Conservation (phyloP, 179 eudicot genomes). For the Beta macrorhiza region DNA sequence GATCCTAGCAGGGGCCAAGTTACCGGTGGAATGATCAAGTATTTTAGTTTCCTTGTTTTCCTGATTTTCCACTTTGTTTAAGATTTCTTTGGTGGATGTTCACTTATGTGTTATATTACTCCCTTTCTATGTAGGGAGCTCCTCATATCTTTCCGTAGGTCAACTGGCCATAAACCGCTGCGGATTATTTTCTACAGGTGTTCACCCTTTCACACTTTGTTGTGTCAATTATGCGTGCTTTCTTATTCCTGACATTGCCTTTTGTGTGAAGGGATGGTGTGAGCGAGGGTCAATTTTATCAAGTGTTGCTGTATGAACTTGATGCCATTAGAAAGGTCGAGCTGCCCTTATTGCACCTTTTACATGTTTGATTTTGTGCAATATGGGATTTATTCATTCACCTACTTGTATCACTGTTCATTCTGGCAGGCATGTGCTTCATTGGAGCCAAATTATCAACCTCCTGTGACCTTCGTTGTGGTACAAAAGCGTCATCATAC, state of each 20-base stretch:
- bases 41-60: constrained; percentile 14
- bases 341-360: neutral
- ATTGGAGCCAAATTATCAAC: constrained; percentile 79
- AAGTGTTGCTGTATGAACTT: constrained; percentile 81
- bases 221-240: neutral
- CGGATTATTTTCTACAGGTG: constrained; percentile 87
- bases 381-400: neutral
- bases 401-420: no score
- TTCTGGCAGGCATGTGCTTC: constrained; percentile 73
- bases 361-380: neutral
- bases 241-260: neutral
- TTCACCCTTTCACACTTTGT: neutral
- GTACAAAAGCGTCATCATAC: constrained; percentile 97
- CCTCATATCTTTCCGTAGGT: constrained; percentile 68
- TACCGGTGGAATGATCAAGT: constrained; percentile 93
- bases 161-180: constrained; percentile 70
- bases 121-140: constrained; percentile 53
- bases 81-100: neutral
- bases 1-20: constrained; percentile 64
- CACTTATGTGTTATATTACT: neutral
- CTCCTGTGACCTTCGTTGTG: constrained; percentile 83
- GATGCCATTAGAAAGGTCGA: constrained; percentile 90
- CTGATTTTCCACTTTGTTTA: neutral
- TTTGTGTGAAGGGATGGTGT: constrained; percentile 72
- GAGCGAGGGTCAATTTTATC: constrained; percentile 93